phyloP scores from a whole-genome alignment of 352 stramenopile genomes.

The Globisporangium spiculum region DNA sequence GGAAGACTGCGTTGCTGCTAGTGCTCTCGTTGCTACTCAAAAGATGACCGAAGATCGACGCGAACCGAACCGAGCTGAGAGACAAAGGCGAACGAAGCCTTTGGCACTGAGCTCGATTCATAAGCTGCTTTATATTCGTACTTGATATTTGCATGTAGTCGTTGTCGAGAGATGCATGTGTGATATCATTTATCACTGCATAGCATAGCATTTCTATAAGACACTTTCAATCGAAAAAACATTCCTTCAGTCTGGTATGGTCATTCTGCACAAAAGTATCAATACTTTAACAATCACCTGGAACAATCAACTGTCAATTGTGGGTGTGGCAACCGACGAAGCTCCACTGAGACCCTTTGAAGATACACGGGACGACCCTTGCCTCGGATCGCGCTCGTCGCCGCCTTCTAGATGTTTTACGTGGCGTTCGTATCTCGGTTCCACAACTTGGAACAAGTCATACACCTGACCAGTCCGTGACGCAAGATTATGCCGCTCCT shows the following conservation, averaged over 20 bases:
- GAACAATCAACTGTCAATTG: no score
- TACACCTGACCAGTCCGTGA: no score
- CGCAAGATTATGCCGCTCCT: no score
- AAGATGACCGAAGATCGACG: background rate
- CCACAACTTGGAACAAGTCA: no score
- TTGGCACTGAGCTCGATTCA: background rate
- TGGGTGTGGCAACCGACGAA: no score
- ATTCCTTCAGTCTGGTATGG: background rate
- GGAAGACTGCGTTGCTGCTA: constrained; percentile 7
- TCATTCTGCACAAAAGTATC: background rate
- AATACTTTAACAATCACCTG: no score
- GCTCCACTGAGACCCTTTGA: no score
- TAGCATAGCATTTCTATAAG: background rate
- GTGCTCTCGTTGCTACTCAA: background rate
- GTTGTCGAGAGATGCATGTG: background rate
- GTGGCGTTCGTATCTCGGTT: no score
- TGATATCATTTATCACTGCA: background rate
- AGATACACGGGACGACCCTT: no score
- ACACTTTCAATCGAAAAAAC: background rate
- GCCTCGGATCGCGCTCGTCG: no score
- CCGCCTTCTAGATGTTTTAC: no score
- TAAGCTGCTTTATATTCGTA: background rate
- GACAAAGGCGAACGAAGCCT: background rate
- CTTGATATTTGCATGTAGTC: background rate
- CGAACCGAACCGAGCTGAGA: background rate